Conservation (phyloP, 768 basidiomycete species). For the Asterophora lycoperdoides region DNA sequence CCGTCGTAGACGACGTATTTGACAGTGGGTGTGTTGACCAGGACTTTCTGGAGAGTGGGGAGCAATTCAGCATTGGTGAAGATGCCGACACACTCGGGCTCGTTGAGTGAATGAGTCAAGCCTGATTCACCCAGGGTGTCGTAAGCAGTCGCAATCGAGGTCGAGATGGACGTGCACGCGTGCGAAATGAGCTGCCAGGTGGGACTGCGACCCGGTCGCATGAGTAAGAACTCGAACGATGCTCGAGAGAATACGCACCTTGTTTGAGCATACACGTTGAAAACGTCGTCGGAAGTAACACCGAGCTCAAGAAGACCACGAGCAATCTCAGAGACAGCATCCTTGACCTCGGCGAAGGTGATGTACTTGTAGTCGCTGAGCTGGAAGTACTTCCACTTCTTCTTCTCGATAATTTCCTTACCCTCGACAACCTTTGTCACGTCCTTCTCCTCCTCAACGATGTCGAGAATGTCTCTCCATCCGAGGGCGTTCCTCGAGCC, state of each 20-base stretch:
- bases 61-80: slow-evolving; percentile 94
- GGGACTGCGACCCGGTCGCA: slow-evolving; percentile 36
- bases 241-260: slow-evolving; percentile 41
- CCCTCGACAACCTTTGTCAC: slow-evolving; percentile 81
- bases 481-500: slow-evolving; percentile 75
- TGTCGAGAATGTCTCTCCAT: slow-evolving; percentile 64
- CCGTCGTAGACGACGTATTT: slow-evolving; percentile 88
- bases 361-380: slow-evolving; percentile 86
- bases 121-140: slow-evolving; percentile 91
- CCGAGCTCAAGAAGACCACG: slow-evolving; percentile 72
- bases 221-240: slow-evolving; percentile 11
- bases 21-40: slow-evolving; percentile 69
- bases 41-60: slow-evolving; percentile 67
- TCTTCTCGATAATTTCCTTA: slow-evolving; percentile 79
- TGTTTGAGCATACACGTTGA: slow-evolving; percentile 90
- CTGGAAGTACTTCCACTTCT: slow-evolving; percentile 96
- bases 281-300: slow-evolving; percentile 61
- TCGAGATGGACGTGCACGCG: slow-evolving; percentile 73
- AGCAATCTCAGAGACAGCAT: slow-evolving; percentile 59
- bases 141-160: slow-evolving; percentile 90
- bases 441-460: slow-evolving; percentile 86
- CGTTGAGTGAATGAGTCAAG: slow-evolving; percentile 83
- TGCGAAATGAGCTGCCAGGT: slow-evolving; percentile 90
- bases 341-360: slow-evolving; percentile 67
- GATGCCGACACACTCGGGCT: slow-evolving; percentile 73